These are phyloP conservation scores for Penicillium bovifimosum DNA, from an alignment of 495 filamentous ascomycete genomes.

Conservation along the genomic window DNA sequence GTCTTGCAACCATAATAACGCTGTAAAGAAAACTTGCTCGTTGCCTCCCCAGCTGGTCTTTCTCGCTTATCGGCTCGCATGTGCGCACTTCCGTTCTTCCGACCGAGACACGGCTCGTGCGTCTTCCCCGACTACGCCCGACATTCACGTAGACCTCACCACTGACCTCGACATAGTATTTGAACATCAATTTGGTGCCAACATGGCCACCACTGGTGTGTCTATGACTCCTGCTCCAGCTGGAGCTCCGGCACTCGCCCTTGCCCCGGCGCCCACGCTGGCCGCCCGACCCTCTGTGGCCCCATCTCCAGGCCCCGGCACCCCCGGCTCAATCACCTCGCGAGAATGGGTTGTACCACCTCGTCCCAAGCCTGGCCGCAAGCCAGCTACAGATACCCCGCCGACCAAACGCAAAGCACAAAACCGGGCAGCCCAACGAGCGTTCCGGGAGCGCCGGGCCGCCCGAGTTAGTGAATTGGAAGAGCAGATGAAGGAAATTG, in stretches of 20 bases:
- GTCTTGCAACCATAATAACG: not conserved
- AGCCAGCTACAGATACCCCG: slow-evolving; percentile 85
- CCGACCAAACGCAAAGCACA: slow-evolving; percentile 90
- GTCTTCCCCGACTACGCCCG: slow-evolving; percentile 24
- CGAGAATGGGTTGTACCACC: slow-evolving; percentile 88
- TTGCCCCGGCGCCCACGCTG: slow-evolving; percentile 33
- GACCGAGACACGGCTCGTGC: slow-evolving; percentile 31
- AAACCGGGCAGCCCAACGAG: slow-evolving; percentile 87
- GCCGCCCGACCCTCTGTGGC: slow-evolving; percentile 34
- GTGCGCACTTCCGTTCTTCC: slow-evolving; percentile 41
- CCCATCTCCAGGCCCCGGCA: slow-evolving; percentile 39
- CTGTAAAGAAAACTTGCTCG: not conserved
- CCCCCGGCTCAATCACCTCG: slow-evolving; percentile 52
- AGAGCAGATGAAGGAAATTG: slow-evolving; percentile 67
- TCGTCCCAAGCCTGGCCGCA: slow-evolving; percentile 86
- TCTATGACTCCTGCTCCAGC: slow-evolving; percentile 30
- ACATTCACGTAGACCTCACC: slow-evolving; percentile 14
- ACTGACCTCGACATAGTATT: slow-evolving; percentile 18
- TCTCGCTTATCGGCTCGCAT: slow-evolving; percentile 34
- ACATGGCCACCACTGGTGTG: slow-evolving; percentile 34
- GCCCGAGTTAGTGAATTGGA: slow-evolving; percentile 82
- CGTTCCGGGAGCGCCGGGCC: slow-evolving; percentile 81
- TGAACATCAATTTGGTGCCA: slow-evolving; percentile 17
- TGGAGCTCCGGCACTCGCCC: slow-evolving; percentile 25
- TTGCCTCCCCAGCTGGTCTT: slow-evolving; percentile 5